These are phyloP conservation scores for Phytophthora sp. DNA, from an alignment of 352 stramenopile species.

Conservation along the genomic window DNA sequence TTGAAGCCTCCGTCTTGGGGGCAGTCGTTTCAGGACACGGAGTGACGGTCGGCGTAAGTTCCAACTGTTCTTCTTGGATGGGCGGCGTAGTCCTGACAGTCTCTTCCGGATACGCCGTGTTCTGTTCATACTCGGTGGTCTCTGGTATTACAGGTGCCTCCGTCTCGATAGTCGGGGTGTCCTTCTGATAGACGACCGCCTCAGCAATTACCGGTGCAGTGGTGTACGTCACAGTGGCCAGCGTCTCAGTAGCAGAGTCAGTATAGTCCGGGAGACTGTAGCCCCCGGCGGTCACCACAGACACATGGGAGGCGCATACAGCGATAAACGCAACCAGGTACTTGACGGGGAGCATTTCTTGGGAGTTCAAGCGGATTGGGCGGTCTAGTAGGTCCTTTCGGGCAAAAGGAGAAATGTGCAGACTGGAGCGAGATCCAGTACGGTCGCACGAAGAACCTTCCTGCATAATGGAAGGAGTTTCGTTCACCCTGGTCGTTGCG, in stretches of 20 bases:
- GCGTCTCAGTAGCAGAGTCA: no score
- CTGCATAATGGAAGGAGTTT: conserved; percentile 13
- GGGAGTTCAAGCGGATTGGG: neutral
- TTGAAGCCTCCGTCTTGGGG: neutral
- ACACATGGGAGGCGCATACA: conserved; percentile 28
- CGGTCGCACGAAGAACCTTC: neutral
- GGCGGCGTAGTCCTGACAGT: neutral
- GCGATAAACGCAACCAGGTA: conserved; percentile 36
- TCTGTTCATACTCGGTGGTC: neutral
- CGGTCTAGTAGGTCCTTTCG: conserved; percentile 29
- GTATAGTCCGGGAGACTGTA: conserved; percentile 22
- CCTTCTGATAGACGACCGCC: neutral
- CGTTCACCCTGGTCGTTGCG: conserved; percentile 8
- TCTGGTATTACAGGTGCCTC: neutral
- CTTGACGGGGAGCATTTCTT: conserved; percentile 40
- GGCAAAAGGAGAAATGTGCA: conserved; percentile 39
- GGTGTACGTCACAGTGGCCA: conserved; percentile 1
- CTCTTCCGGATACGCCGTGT: conserved; percentile 12
- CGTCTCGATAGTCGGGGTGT: neutral
- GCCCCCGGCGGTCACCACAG: conserved; percentile 28
- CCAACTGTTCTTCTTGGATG: no score
- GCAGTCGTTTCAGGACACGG: conserved; percentile 13
- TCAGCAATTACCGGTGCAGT: neutral
- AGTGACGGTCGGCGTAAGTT: conserved; percentile 4
- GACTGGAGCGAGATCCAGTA: neutral